Evolutionary conservation across 2,329 filamentous ascomycete genomes (phyloP).

Genomic region (Domatiomyces globalis): DNA sequence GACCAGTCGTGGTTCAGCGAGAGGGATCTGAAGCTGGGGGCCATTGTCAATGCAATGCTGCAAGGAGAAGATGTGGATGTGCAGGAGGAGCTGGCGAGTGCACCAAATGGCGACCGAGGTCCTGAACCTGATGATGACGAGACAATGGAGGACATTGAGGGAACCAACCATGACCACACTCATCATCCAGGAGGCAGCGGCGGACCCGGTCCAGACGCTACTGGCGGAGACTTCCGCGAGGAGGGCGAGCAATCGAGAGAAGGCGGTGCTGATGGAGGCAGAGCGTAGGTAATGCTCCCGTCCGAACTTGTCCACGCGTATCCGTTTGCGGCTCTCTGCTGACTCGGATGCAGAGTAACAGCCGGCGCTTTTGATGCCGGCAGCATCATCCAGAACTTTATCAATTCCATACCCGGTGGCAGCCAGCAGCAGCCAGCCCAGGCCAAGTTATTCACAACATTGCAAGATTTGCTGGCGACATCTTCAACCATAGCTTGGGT

Average conservation of each 20-base stretch:
- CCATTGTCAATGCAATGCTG: constrained; percentile 70
- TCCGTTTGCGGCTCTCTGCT: constrained; percentile 22
- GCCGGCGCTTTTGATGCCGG: constrained; percentile 54
- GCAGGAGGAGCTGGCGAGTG: constrained; percentile 50
- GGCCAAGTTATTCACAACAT: constrained; percentile 60
- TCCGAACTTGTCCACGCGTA: background rate
- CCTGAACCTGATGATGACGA: constrained; percentile 53
- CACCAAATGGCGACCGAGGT: constrained; percentile 37
- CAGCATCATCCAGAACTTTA: constrained; percentile 71
- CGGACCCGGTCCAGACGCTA: constrained; percentile 73
- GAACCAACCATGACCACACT: constrained; percentile 42
- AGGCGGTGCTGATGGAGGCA: constrained; percentile 86
- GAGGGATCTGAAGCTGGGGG: constrained; percentile 72
- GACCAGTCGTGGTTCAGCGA: constrained; percentile 69
- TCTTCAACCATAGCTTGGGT: constrained; percentile 65
- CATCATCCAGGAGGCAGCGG: constrained; percentile 51
- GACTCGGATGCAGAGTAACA: constrained; percentile 42
- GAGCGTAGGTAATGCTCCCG: constrained; percentile 78
- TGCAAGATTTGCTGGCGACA: constrained; percentile 71
- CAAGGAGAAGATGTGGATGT: constrained; percentile 74
- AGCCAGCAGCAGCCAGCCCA: constrained; percentile 40
- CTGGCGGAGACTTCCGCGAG: constrained; percentile 78
- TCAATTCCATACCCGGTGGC: constrained; percentile 54
- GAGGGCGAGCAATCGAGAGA: constrained; percentile 80
- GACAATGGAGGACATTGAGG: constrained; percentile 65